Percentiles rank a stretch among this genome's conserved stretches.
Conservation (phyloP, 1,284 basidiomycete genomes). For the Ceratorhiza oryzae-sativae region DNA sequence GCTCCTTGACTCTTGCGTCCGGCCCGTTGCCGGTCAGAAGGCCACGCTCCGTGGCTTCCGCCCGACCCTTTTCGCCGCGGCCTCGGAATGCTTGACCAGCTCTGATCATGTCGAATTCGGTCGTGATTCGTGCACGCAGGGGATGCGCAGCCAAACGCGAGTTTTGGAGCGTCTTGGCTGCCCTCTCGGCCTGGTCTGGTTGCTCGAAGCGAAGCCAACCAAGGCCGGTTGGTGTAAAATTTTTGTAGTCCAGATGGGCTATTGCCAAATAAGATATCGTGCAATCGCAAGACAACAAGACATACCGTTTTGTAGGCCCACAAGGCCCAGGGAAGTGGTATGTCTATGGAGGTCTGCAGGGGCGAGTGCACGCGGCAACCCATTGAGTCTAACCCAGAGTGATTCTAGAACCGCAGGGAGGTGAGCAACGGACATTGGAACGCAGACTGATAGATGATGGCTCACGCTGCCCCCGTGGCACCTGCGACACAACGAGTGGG, state of each 20-base stretch:
- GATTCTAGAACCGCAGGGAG: not conserved
- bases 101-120: constrained; percentile 47
- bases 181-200: constrained; percentile 56
- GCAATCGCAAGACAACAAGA: constrained; percentile 37
- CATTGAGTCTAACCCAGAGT: constrained; percentile 24
- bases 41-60: constrained; percentile 54
- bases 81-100: constrained; percentile 46
- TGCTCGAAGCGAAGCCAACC: constrained; percentile 63
- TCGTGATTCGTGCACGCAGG: constrained; percentile 46
- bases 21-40: constrained; percentile 60
- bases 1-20: constrained; percentile 58
- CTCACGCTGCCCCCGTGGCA: too few species aligned
- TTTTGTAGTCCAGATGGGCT: constrained; percentile 68
- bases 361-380: constrained; percentile 43
- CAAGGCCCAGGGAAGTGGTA: not conserved
- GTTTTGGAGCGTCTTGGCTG: constrained; percentile 55
- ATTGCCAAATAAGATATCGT: constrained; percentile 4
- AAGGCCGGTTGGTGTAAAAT: constrained; percentile 63
- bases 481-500: too few species aligned
- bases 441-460: too few species aligned
- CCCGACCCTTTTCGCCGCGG: constrained; percentile 56
- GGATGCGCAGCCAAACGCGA: constrained; percentile 52
- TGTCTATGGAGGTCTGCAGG: constrained; percentile 57
- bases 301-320: not conserved
- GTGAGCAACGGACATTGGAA: not conserved